Percentiles rank a stretch among this genome's conserved stretches.
These are phyloP conservation scores for Glonium stellatum DNA, from an alignment of 495 filamentous ascomycete species.

Conservation along the genomic window DNA sequence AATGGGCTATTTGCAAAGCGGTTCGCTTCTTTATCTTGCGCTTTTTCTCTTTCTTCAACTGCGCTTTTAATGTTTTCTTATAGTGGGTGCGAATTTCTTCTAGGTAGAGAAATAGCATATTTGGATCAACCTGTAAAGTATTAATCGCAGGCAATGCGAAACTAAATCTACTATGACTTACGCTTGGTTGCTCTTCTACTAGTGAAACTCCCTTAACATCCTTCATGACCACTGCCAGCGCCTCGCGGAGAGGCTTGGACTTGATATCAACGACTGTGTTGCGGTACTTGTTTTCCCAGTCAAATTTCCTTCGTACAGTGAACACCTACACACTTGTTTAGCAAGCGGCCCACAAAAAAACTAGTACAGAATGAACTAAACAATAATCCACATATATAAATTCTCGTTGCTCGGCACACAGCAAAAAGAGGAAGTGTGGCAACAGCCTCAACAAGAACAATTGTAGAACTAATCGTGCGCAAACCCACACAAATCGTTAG, in stretches of 20 bases:
- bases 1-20: conserved; percentile 50
- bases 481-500: not conserved
- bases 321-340: conserved; percentile 45
- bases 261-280: conserved; percentile 80
- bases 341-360: not conserved
- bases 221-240: conserved; percentile 67
- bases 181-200: conserved; percentile 68
- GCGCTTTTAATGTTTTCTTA: conserved; percentile 61
- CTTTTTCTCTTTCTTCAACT: conserved; percentile 55
- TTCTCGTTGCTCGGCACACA: not conserved
- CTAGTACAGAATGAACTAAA: not conserved
- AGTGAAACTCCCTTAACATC: conserved; percentile 75
- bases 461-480: no score
- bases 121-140: conserved; percentile 52
- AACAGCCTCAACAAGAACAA: no score
- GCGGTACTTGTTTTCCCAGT: conserved; percentile 81
- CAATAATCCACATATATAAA: not conserved
- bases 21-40: conserved; percentile 57
- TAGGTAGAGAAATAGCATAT: conserved; percentile 82
- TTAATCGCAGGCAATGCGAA: conserved; percentile 27
- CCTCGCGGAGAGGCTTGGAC: conserved; percentile 68
- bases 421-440: not conserved
- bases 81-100: conserved; percentile 60
- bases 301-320: conserved; percentile 76
- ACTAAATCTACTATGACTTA: conserved; percentile 13